These are phyloP conservation scores for Xylaria sp. DNA, from an alignment of 495 filamentous ascomycete genomes.

Conservation along the genomic window DNA sequence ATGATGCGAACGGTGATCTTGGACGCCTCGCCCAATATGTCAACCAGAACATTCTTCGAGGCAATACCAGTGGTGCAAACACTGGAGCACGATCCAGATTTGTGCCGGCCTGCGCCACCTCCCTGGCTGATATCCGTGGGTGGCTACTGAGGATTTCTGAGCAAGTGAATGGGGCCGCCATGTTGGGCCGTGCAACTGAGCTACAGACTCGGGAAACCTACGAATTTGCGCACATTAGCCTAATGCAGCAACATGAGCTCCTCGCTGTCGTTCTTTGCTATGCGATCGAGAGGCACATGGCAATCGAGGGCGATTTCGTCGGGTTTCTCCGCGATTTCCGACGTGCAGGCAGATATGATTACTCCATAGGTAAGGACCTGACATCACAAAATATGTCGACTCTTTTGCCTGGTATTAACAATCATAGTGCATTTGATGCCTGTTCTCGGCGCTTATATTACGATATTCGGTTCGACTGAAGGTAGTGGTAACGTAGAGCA, in stretches of 20 bases:
- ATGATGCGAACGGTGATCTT: constrained; percentile 47
- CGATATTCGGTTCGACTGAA: constrained; percentile 76
- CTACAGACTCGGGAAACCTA: constrained; percentile 72
- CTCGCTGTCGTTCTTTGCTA: constrained; percentile 78
- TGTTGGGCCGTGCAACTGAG: constrained; percentile 72
- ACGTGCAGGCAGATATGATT: constrained; percentile 50
- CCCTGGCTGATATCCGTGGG: constrained; percentile 74
- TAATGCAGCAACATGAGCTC: constrained; percentile 86
- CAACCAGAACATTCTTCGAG: constrained; percentile 47
- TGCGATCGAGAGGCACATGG: constrained; percentile 76
- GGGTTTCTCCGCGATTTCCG: constrained; percentile 69
- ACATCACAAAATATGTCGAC: neutral
- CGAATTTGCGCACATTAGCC: constrained; percentile 72
- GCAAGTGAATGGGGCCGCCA: constrained; percentile 69
- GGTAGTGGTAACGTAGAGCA: constrained; percentile 62
- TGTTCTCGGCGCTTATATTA: constrained; percentile 72
- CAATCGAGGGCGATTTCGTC: constrained; percentile 73
- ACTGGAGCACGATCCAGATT: constrained; percentile 49
- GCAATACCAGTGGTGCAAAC: constrained; percentile 31
- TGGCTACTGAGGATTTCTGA: constrained; percentile 77
- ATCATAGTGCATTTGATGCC: constrained; percentile 80
- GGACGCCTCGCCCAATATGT: constrained; percentile 44
- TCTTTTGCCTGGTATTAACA: constrained; percentile 12
- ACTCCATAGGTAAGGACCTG: constrained; percentile 33
- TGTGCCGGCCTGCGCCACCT: constrained; percentile 70